Percentiles rank a stretch among this genome's conserved stretches.
These are phyloP conservation scores for Diaporthe helianthi DNA, from an alignment of 2,329 filamentous ascomycete genomes.

Conservation along the genomic window DNA sequence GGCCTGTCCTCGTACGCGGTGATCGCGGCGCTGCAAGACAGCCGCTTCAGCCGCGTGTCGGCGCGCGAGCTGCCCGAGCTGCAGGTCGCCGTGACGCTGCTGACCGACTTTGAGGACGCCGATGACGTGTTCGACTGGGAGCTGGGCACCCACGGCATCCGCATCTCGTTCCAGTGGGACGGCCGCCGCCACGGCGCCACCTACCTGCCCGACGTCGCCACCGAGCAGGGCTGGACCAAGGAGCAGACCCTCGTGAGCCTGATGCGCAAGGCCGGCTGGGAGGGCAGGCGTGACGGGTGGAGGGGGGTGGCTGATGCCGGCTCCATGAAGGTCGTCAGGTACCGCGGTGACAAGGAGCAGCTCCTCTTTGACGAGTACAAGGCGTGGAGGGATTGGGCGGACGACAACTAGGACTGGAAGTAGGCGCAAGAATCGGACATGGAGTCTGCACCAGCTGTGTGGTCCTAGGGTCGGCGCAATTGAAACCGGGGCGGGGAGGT, in stretches of 20 bases:
- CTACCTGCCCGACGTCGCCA: constrained; percentile 89
- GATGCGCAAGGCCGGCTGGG: constrained; percentile 95
- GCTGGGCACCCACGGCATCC: constrained; percentile 83
- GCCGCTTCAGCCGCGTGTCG: constrained; percentile 65
- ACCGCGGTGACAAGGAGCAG: constrained; percentile 82
- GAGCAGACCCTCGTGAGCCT: constrained; percentile 89
- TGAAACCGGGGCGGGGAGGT: neutral
- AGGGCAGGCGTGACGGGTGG: constrained; percentile 81
- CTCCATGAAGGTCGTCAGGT: constrained; percentile 75
- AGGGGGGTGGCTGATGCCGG: constrained; percentile 66
- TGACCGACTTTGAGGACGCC: constrained; percentile 84
- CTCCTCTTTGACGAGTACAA: constrained; percentile 77
- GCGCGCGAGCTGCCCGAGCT: constrained; percentile 62
- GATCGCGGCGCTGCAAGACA: constrained; percentile 74
- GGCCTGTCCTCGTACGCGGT: constrained; percentile 83
- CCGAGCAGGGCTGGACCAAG: constrained; percentile 93
- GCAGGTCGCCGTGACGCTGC: constrained; percentile 76
- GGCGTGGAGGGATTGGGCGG: constrained; percentile 79
- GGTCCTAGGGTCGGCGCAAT: neutral
- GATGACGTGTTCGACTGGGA: constrained; percentile 82
- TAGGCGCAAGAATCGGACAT: neutral
- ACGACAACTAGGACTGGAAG: constrained; percentile 40
- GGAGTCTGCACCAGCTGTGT: neutral
- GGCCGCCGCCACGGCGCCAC: constrained; percentile 81
- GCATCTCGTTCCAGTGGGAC: constrained; percentile 81